A percentile compares a stretch with the other conserved stretches of the same genome.
Conservation (phyloP, 1,139 yeast genomes). For the Lodderomyces margitis region DNA sequence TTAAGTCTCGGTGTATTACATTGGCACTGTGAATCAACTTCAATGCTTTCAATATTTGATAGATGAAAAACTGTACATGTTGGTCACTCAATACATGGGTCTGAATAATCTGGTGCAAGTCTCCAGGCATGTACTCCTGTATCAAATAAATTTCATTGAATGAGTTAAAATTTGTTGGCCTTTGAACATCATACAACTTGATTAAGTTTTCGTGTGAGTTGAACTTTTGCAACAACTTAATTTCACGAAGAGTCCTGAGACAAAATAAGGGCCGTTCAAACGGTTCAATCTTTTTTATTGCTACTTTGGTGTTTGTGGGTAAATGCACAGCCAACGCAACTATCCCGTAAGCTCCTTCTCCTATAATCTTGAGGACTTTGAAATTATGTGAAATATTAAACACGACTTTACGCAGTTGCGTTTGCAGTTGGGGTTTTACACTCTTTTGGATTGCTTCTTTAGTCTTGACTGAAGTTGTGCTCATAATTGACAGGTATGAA, state of each 20-base stretch:
- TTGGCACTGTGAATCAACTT: slow-evolving; percentile 90
- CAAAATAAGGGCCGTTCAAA: slow-evolving; percentile 92
- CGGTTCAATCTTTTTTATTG: slow-evolving; percentile 92
- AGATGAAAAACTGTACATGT: slow-evolving; percentile 89
- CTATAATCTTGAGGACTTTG: slow-evolving; percentile 75
- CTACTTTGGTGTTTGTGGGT: slow-evolving; percentile 88
- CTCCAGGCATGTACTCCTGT: slow-evolving; percentile 97
- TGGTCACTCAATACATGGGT: slow-evolving; percentile 86
- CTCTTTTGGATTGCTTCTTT: neutral
- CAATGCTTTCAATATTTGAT: slow-evolving; percentile 86
- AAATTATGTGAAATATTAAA: slow-evolving; percentile 89
- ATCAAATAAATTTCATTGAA: slow-evolving; percentile 88
- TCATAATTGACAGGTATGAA: too few relatives aligned
- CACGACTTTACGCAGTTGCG: slow-evolving; percentile 48
- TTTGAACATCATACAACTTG: slow-evolving; percentile 84
- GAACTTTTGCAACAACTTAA: slow-evolving; percentile 84
- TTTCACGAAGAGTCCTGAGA: slow-evolving; percentile 83
- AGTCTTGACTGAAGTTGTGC: neutral
- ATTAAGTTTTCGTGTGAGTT: slow-evolving; percentile 83
- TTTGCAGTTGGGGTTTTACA: neutral
- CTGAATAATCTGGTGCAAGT: slow-evolving; percentile 83
- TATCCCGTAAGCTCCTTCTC: slow-evolving; percentile 98
- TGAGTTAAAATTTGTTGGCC: slow-evolving; percentile 71
- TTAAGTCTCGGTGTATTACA: slow-evolving; percentile 88
- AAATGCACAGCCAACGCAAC: slow-evolving; percentile 91